Evolutionary conservation across 495 filamentous ascomycete species (phyloP).

Genomic region (Bacidia gigantensis): DNA sequence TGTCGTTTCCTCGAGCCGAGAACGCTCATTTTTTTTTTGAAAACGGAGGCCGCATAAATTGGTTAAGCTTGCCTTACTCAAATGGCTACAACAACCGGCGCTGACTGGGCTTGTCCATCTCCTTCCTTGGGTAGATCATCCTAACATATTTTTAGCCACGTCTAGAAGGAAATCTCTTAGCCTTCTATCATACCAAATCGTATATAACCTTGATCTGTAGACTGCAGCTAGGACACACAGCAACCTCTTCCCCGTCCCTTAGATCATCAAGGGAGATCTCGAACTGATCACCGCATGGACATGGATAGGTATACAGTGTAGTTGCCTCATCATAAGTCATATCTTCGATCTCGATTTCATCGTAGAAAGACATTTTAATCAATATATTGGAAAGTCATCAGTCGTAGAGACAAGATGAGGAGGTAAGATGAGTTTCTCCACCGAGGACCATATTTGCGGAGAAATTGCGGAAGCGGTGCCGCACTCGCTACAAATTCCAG

Average conservation of each 20-base stretch:
- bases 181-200: conserved; percentile 49
- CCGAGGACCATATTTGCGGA: neutral
- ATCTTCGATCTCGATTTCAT: conserved; percentile 98
- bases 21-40: too few species aligned
- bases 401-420: neutral
- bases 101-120: neutral
- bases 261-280: conserved; percentile 80
- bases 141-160: conserved; percentile 7
- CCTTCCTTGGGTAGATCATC: conserved; percentile 18
- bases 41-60: too few species aligned
- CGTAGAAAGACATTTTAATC: conserved; percentile 54
- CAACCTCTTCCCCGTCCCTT: conserved; percentile 78
- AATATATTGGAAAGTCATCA: neutral
- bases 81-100: conserved; percentile 11
- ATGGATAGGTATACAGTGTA: conserved; percentile 88
- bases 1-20: neutral
- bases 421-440: neutral
- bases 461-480: neutral
- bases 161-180: neutral
- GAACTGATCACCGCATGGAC: conserved; percentile 94
- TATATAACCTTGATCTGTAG: conserved; percentile 93
- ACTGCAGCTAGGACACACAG: conserved; percentile 90
- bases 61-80: too few species aligned
- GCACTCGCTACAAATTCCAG: neutral
- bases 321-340: conserved; percentile 80